These are phyloP conservation scores for Aureobasidium sp. DNA, from an alignment of 2,329 filamentous ascomycete genomes.

Conservation along the genomic window DNA sequence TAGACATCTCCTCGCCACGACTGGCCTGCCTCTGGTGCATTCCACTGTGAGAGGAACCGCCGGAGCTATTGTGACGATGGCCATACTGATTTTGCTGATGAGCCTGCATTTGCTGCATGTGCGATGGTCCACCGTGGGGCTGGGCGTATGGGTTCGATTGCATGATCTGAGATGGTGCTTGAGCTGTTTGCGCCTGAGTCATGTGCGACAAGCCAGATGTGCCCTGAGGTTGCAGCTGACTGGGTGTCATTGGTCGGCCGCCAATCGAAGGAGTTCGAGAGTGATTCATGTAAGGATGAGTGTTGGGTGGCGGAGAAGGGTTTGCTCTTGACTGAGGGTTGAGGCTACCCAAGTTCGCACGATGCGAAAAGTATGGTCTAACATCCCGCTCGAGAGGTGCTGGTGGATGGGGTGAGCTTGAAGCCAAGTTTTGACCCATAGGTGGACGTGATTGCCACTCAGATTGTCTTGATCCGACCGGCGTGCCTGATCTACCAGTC, in stretches of 20 bases:
- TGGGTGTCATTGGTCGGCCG: constrained; percentile 16
- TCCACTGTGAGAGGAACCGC: constrained; percentile 16
- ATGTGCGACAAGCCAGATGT: constrained; percentile 1
- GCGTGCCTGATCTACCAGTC: constrained; percentile 16
- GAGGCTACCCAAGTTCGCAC: constrained; percentile 22
- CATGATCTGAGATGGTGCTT: constrained; percentile 18
- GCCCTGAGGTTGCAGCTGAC: constrained; percentile 12
- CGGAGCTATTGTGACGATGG: constrained; percentile 25
- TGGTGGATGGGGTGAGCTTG: constrained; percentile 20
- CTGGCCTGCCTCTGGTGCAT: constrained; percentile 22
- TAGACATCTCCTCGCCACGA: constrained; percentile 21
- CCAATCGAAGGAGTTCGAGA: constrained; percentile 27
- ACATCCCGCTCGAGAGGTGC: constrained; percentile 23
- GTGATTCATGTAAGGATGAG: constrained; percentile 20
- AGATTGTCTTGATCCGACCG: constrained; percentile 17
- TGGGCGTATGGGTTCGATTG: constrained; percentile 24
- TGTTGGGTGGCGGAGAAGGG: constrained; percentile 29
- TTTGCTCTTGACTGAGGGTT: constrained; percentile 24
- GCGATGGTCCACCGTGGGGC: background rate
- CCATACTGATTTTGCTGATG: constrained; percentile 23
- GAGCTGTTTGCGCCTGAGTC: constrained; percentile 1
- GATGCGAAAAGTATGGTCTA: constrained; percentile 25
- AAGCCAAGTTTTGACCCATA: constrained; percentile 16
- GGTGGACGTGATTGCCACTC: constrained; percentile 21
- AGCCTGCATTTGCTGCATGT: constrained; percentile 17